Evolutionary conservation across 2,329 filamentous ascomycete genomes (phyloP).

Genomic region (Talaromyces piceae): DNA sequence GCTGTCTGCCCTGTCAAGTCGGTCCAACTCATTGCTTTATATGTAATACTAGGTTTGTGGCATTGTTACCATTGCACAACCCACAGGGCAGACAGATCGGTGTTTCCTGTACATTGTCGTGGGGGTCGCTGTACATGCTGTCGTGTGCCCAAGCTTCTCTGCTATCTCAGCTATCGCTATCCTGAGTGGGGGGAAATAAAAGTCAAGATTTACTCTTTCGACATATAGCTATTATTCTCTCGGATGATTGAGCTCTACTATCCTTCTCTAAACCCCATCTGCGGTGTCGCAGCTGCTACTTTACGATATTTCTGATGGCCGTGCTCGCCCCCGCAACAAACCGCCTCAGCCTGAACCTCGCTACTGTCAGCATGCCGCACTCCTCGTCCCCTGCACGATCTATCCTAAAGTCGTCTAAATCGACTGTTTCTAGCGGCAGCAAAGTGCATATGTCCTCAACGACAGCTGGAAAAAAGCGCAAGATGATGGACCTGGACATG

Average conservation of each 20-base stretch:
- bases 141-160: conserved; percentile 5
- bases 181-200: too few relatives aligned
- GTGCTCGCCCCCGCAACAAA: conserved; percentile 24
- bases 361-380: conserved; percentile 24
- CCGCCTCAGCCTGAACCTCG: conserved; percentile 19
- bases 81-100: conserved; percentile 5
- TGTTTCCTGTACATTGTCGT: neutral
- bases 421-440: neutral
- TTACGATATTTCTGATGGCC: conserved; percentile 23
- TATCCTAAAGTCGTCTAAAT: conserved; percentile 31
- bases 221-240: neutral
- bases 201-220: neutral
- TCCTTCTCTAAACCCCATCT: neutral
- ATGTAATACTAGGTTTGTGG: neutral
- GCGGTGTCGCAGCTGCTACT: neutral
- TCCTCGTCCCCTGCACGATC: conserved; percentile 25
- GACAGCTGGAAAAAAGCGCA: conserved; percentile 28
- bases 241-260: neutral
- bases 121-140: neutral
- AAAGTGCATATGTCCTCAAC: conserved; percentile 11
- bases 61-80: neutral
- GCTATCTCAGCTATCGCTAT: neutral
- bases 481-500: conserved; percentile 29
- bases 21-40: neutral
- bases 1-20: conserved; percentile 1